These are phyloP conservation scores for Auricularia sp. DNA, from an alignment of 768 basidiomycete species.

Conservation along the genomic window DNA sequence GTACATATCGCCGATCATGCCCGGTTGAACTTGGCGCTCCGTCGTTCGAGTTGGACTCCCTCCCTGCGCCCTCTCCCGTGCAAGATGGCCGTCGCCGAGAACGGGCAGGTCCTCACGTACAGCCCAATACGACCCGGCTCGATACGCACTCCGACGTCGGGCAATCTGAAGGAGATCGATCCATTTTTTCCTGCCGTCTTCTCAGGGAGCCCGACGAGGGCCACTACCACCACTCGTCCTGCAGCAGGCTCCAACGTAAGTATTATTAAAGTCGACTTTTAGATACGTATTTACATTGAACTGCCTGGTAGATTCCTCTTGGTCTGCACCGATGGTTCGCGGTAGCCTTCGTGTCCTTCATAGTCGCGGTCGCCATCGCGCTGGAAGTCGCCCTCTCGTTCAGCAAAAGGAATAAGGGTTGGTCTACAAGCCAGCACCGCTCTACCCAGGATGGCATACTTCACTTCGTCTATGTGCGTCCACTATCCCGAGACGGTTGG, in stretches of 20 bases:
- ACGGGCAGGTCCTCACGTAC: no score
- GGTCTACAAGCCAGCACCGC: slow-evolving; percentile 26
- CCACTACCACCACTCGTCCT: no score
- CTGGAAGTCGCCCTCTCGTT: slow-evolving; percentile 40
- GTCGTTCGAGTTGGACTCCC: no score
- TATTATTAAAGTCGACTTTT: no score
- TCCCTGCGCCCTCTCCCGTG: no score
- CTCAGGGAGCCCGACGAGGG: not conserved
- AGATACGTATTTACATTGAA: not conserved
- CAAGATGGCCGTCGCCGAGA: no score
- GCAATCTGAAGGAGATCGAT: no score
- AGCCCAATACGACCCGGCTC: no score
- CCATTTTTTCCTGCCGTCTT: not conserved
- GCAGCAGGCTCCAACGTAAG: no score
- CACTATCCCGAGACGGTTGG: not conserved
- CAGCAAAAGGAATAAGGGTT: slow-evolving; percentile 38
- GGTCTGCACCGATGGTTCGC: slow-evolving; percentile 41
- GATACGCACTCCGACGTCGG: no score
- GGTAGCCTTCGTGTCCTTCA: slow-evolving; percentile 30
- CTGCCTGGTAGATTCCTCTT: slow-evolving; percentile 29
- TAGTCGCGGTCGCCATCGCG: slow-evolving; percentile 32
- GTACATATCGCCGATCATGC: no score
- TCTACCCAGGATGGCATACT: slow-evolving; percentile 27
- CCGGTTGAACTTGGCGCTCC: no score
- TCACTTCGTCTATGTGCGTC: slow-evolving; percentile 46